Evolutionary conservation across 352 stramenopile genomes (phyloP).

Genomic region (Thalassiosira hispida): DNA sequence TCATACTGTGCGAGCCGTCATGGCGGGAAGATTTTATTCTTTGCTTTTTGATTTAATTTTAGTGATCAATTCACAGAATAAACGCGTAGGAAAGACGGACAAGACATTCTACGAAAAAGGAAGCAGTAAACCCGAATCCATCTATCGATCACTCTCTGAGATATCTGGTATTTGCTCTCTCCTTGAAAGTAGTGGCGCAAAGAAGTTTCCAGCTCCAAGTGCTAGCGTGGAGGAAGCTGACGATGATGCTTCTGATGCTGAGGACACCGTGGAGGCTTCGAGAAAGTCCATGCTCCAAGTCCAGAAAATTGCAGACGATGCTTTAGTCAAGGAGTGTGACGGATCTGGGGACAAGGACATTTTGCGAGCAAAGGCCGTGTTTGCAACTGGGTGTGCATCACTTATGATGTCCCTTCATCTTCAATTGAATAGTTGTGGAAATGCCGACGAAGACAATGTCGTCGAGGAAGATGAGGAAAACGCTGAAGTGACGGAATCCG

Average conservation of each 20-base stretch:
- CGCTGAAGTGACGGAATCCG: constrained; percentile 61
- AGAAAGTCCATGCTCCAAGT: constrained; percentile 39
- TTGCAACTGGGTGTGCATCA: constrained; percentile 50
- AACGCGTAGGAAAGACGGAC: constrained; percentile 14
- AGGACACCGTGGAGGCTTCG: constrained; percentile 21
- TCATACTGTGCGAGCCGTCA: constrained; percentile 42
- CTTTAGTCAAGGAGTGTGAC: constrained; percentile 38
- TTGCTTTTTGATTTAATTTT: constrained; percentile 67
- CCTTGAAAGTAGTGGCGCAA: constrained; percentile 38
- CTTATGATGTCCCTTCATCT: constrained; percentile 66
- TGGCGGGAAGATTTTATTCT: constrained; percentile 75
- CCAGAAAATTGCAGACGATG: constrained; percentile 36
- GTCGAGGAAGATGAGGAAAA: constrained; percentile 67
- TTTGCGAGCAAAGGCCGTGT: constrained; percentile 39
- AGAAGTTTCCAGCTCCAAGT: constrained; percentile 15
- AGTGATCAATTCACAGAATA: constrained; percentile 26
- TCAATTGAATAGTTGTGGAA: constrained; percentile 60
- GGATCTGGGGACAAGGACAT: constrained; percentile 14
- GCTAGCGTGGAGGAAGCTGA: background rate
- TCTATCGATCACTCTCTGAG: constrained; percentile 47
- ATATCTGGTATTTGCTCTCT: constrained; percentile 37
- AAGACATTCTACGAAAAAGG: constrained; percentile 23
- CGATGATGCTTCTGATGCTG: constrained; percentile 16
- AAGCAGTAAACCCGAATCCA: constrained; percentile 34
- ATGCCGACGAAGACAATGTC: constrained; percentile 35